These are phyloP conservation scores for Clarkia xantiana DNA, from an alignment of 345 rosid species.

Conservation along the genomic window DNA sequence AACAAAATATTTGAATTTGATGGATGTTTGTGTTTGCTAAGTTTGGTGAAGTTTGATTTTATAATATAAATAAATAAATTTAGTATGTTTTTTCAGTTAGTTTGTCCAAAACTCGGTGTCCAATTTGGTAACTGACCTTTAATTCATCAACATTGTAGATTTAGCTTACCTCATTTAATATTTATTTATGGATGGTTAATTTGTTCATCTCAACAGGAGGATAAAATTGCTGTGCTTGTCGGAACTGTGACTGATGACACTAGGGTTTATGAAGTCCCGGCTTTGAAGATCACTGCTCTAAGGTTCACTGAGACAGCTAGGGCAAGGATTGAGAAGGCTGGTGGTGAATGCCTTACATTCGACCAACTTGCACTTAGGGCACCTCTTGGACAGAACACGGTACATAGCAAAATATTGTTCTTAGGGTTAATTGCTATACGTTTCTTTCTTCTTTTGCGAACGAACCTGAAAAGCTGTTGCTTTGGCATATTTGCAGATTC, in stretches of 20 bases:
- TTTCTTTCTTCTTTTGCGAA: not conserved
- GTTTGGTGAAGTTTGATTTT: no score
- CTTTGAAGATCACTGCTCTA: slow-evolving; percentile 70
- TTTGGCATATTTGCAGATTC: slow-evolving; percentile 28
- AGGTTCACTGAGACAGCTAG: slow-evolving; percentile 85
- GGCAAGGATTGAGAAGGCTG: slow-evolving; percentile 92
- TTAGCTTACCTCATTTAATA: not conserved
- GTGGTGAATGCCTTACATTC: slow-evolving; percentile 93
- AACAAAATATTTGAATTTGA: no score
- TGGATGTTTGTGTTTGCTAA: no score
- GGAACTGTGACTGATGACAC: slow-evolving; percentile 86
- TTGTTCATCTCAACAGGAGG: slow-evolving; percentile 28
- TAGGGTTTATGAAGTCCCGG: slow-evolving; percentile 74
- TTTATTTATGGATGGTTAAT: not conserved
- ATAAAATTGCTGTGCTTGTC: slow-evolving; percentile 69
- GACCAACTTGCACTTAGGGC: slow-evolving; percentile 91
- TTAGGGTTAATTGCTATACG: no score
- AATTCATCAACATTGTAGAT: no score
- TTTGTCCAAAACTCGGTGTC: no score
- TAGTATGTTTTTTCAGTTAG: no score
- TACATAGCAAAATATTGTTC: slow-evolving; percentile 11
- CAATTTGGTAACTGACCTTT: no score
- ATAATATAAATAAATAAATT: no score
- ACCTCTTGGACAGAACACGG: slow-evolving; percentile 97
- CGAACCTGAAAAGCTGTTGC: not conserved